A percentile compares a stretch with the other conserved stretches of the same genome.
These are phyloP conservation scores for Starmerella bombicola DNA, from an alignment of 805 yeast species.

Conservation along the genomic window DNA sequence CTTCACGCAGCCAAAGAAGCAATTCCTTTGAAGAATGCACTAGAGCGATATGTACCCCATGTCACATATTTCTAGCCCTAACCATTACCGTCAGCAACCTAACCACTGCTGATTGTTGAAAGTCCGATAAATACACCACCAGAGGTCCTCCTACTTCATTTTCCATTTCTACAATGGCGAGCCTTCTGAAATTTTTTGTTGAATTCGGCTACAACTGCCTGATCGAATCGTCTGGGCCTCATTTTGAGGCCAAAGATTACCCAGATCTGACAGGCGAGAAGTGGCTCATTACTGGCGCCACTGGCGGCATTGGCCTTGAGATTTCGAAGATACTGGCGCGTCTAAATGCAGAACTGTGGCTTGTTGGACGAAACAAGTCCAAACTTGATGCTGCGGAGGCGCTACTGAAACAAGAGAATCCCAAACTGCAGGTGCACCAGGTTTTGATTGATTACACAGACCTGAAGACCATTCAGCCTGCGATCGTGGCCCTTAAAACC, in stretches of 20 bases:
- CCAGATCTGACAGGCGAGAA: constrained; percentile 30
- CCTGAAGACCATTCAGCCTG: constrained; percentile 21
- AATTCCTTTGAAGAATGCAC: too few species aligned
- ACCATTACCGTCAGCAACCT: too few species aligned
- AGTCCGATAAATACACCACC: too few species aligned
- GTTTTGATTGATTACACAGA: constrained; percentile 21
- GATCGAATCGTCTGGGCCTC: constrained; percentile 7
- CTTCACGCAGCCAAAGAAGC: too few species aligned
- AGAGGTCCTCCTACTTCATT: too few species aligned
- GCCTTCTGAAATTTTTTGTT: constrained; percentile 1
- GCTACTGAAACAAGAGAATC: constrained; percentile 23
- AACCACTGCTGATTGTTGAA: too few species aligned
- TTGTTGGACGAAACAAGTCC: constrained; percentile 30
- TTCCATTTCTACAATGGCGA: too few species aligned
- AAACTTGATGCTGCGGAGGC: constrained; percentile 28
- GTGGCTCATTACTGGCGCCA: constrained; percentile 24
- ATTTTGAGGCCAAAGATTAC: constrained; percentile 9
- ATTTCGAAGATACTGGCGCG: constrained; percentile 9
- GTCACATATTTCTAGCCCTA: too few species aligned
- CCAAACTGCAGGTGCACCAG: constrained; percentile 19
- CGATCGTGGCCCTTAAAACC: constrained; percentile 12
- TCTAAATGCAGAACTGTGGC: constrained; percentile 29
- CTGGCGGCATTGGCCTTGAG: constrained; percentile 22
- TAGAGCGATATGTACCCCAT: too few species aligned
- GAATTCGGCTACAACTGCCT: constrained; percentile 1